Percentiles rank a stretch among this genome's conserved stretches.
These are phyloP conservation scores for Cordyceps militaris DNA, from an alignment of 2,329 filamentous ascomycete genomes.

Conservation along the genomic window DNA sequence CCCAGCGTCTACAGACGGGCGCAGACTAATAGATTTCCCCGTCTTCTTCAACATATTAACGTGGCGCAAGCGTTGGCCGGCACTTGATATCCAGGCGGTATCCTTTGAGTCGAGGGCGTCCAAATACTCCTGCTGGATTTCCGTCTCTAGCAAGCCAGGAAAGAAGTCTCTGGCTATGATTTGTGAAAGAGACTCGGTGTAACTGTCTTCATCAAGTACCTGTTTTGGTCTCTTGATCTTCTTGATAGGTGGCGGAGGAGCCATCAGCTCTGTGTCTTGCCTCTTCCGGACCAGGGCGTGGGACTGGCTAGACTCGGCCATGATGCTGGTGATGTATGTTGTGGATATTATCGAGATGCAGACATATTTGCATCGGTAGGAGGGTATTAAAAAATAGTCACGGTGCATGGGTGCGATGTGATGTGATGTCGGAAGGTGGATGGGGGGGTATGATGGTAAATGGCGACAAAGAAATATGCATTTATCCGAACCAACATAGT, in stretches of 20 bases:
- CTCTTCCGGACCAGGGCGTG: constrained; percentile 61
- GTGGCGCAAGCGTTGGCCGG: constrained; percentile 62
- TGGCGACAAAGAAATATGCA: not conserved
- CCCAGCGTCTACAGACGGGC: constrained; percentile 25
- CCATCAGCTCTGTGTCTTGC: constrained; percentile 68
- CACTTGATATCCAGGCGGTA: constrained; percentile 76
- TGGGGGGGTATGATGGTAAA: not conserved
- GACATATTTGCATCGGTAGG: not conserved
- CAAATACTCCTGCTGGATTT: constrained; percentile 86
- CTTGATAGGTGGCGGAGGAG: constrained; percentile 75
- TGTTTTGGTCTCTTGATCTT: constrained; percentile 85
- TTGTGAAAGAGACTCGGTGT: constrained; percentile 81
- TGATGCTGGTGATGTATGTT: not conserved
- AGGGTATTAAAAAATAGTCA: not conserved
- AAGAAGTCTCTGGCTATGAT: constrained; percentile 98
- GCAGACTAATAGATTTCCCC: constrained; percentile 18
- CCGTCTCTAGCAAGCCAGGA: constrained; percentile 76
- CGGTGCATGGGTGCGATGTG: not conserved
- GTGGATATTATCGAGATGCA: not conserved
- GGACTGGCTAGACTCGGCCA: constrained; percentile 28
- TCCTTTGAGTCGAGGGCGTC: constrained; percentile 85
- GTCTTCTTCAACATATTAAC: constrained; percentile 70
- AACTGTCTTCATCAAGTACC: constrained; percentile 88
- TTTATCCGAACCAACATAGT: not conserved
- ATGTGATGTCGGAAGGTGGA: not conserved